These are phyloP conservation scores for Aspergillus novoparasiticus DNA, from an alignment of 2,329 filamentous ascomycete species.

Conservation along the genomic window DNA sequence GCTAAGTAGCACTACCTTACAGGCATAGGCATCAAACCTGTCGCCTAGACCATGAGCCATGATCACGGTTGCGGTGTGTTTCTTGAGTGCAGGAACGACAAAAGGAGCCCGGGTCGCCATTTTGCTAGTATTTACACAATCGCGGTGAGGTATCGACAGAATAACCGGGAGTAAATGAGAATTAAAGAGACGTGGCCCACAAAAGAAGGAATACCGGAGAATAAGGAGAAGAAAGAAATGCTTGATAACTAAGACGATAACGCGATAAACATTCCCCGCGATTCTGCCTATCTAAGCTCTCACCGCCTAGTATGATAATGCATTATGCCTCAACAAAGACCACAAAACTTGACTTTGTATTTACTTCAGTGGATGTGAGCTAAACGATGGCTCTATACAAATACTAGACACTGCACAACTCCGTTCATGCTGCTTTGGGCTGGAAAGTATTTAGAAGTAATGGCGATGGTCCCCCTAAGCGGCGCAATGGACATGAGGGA, in stretches of 20 bases:
- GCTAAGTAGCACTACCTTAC: neutral
- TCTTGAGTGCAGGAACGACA: slow-evolving; percentile 75
- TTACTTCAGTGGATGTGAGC: neutral
- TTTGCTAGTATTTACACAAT: slow-evolving; percentile 16
- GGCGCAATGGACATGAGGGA: neutral
- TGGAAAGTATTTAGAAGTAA: neutral
- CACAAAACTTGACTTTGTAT: neutral
- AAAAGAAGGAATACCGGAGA: neutral
- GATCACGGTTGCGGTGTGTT: slow-evolving; percentile 93
- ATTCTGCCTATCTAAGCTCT: neutral
- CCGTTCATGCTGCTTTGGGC: neutral
- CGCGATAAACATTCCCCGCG: neutral
- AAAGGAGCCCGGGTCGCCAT: slow-evolving; percentile 59
- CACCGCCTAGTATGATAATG: neutral
- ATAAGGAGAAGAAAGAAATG: neutral
- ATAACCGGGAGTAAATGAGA: neutral
- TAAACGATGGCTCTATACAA: neutral
- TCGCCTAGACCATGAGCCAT: slow-evolving; percentile 93
- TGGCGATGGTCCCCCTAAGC: neutral
- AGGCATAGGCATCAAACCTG: slow-evolving; percentile 56
- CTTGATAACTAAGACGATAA: neutral
- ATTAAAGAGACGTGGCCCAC: neutral
- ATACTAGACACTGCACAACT: neutral
- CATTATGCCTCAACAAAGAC: neutral
- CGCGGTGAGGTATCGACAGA: neutral